These are phyloP conservation scores for Cephaloascus albidus DNA, from an alignment of 805 yeast species.

Conservation along the genomic window DNA sequence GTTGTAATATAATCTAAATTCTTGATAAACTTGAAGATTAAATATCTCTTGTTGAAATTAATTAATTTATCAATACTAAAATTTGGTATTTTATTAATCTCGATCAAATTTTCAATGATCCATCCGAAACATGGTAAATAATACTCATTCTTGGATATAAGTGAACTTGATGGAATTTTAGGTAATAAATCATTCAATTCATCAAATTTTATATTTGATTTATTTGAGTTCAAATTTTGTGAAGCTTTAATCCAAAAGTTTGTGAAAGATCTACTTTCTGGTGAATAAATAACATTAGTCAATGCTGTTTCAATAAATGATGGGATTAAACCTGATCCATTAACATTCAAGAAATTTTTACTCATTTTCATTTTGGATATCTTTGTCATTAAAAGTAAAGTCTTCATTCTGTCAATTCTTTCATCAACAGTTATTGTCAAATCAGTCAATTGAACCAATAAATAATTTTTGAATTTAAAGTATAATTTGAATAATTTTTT, in stretches of 20 bases:
- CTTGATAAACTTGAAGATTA: conserved; percentile 26
- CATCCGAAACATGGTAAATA: conserved; percentile 88
- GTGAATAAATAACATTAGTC: conserved; percentile 63
- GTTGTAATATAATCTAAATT: conserved; percentile 14
- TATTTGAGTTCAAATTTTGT: conserved; percentile 10
- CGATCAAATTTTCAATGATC: conserved; percentile 74
- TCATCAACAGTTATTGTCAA: conserved; percentile 44
- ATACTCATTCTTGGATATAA: conserved; percentile 27
- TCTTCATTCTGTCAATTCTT: conserved; percentile 60
- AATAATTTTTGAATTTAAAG: conserved; percentile 51
- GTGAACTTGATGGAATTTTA: conserved; percentile 8
- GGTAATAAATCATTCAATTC: conserved; percentile 23
- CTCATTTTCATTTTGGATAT: conserved; percentile 61
- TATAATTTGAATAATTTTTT: conserved; percentile 60
- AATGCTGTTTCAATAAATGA: conserved; percentile 80
- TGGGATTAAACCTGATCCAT: conserved; percentile 34
- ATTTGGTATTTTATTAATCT: conserved; percentile 54
- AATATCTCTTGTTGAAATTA: conserved; percentile 69
- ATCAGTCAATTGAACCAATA: conserved; percentile 59
- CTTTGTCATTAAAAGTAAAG: conserved; percentile 56
- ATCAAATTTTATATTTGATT: conserved; percentile 10
- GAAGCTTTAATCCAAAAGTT: conserved; percentile 63
- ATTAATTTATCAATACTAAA: conserved; percentile 62
- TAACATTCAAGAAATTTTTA: conserved; percentile 17
- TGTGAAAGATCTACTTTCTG: conserved; percentile 67